Percentiles rank a stretch among this genome's conserved stretches.
Evolutionary conservation across 495 filamentous ascomycete genomes (phyloP).

Genomic region (Trichoderma asperelloides): DNA sequence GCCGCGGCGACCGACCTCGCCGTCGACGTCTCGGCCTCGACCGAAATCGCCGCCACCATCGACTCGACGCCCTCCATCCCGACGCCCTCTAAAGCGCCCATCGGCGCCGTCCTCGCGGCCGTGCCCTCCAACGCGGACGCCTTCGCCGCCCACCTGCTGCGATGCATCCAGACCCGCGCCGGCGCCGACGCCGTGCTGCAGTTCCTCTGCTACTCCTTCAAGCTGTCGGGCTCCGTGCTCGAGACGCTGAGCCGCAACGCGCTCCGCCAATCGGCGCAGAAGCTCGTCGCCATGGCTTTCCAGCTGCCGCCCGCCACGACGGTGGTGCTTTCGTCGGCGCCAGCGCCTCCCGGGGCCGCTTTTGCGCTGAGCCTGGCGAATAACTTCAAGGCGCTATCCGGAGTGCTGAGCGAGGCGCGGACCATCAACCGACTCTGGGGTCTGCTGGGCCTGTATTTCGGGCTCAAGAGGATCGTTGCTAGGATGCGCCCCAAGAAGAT

Average conservation of each 20-base stretch:
- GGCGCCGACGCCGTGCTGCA: conserved; percentile 55
- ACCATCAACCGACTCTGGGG: conserved; percentile 74
- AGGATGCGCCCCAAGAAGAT: not conserved
- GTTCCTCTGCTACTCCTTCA: conserved; percentile 56
- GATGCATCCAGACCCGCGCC: conserved; percentile 47
- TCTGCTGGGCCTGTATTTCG: conserved; percentile 66
- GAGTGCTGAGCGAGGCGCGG: conserved; percentile 52
- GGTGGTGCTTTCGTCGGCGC: conserved; percentile 25
- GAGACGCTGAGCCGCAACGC: conserved; percentile 25
- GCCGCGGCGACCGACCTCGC: not conserved
- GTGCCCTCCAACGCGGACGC: conserved; percentile 36
- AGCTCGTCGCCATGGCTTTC: conserved; percentile 32
- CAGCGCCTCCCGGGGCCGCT: conserved; percentile 31
- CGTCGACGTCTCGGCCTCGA: not conserved
- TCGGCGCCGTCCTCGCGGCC: conserved; percentile 24
- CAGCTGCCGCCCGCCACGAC: conserved; percentile 29
- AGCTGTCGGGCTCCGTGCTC: conserved; percentile 38
- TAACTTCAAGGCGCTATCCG: conserved; percentile 39
- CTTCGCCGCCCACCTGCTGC: conserved; percentile 43
- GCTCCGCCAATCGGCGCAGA: conserved; percentile 27
- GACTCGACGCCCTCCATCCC: not conserved
- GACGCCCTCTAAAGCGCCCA: conserved; percentile 13
- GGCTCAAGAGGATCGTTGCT: conserved; percentile 40
- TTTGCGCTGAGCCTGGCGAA: conserved; percentile 31
- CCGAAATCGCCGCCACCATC: not conserved